Conservation (phyloP, 331 rosid genomes). For the Arachis monticola region DNA sequence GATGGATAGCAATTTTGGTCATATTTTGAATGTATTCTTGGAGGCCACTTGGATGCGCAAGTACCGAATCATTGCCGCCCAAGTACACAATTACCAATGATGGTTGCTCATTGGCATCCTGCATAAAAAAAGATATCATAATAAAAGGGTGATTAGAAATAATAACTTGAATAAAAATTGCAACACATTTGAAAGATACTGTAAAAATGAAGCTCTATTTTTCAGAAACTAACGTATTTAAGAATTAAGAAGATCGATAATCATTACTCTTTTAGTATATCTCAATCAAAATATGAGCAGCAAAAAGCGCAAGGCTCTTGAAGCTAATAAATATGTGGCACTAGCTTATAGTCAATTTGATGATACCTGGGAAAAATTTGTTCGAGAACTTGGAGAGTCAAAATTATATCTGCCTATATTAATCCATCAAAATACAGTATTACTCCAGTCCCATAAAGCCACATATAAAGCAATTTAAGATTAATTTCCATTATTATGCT, state of each 20-base stretch:
- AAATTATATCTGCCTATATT: slow-evolving; percentile 67
- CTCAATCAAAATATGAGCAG: too few relatives aligned
- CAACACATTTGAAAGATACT: too few relatives aligned
- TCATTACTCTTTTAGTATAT: too few relatives aligned
- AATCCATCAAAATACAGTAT: neutral
- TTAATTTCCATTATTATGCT: neutral
- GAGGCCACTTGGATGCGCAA: slow-evolving; percentile 59
- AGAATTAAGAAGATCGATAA: too few relatives aligned
- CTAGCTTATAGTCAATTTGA: too few relatives aligned
- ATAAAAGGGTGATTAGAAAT: neutral
- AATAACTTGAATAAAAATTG: too few relatives aligned
- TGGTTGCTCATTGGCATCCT: slow-evolving; percentile 65
- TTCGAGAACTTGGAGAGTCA: slow-evolving; percentile 67
- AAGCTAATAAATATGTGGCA: too few relatives aligned
- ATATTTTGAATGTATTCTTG: slow-evolving; percentile 68
- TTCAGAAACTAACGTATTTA: too few relatives aligned
- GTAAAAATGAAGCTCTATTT: too few relatives aligned
- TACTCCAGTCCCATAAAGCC: neutral
- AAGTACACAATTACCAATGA: slow-evolving; percentile 77
- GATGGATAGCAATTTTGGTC: slow-evolving; percentile 68
- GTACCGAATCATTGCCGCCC: slow-evolving; percentile 73
- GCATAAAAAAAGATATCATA: neutral
- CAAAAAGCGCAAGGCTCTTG: too few relatives aligned
- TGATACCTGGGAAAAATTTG: slow-evolving; percentile 58
- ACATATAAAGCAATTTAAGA: neutral